Evolutionary conservation across 2,329 filamentous ascomycete genomes (phyloP), one percentile per base, ranked within the genome.

Genomic region (Cladosporium austrohemisphaericum): DNA sequence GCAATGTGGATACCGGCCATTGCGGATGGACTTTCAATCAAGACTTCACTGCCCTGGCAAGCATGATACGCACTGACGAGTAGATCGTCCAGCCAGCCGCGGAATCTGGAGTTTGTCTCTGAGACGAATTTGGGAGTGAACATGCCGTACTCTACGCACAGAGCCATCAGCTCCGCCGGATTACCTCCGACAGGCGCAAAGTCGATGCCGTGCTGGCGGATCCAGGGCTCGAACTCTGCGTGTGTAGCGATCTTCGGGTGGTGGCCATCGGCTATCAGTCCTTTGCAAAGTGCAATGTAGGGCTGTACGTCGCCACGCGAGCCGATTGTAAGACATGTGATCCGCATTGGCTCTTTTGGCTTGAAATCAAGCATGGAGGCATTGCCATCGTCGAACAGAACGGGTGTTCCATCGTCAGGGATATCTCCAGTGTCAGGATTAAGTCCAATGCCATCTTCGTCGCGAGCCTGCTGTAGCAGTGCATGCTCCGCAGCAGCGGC

Each of bases 1-100:
- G 93, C 93, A 57, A 98, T 95, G 67, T 98, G 93, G 47, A 98
- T 95, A 20, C 93, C 93, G 0, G 86, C 90, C 93, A 98, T 98
- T 11, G 93, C 90, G 50, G 88, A 95, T 0, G 93, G 93, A 38
- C 88, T 95, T 67, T 98, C 93, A 53, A 98, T 95, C 31, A 98
- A 75, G 25, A 98, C 73, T 65, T 98, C 92, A 1, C 86, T 86
- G 19, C 84, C 86, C 67, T 95, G 82, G 61, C 92, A 97, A 1
- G 89, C 89, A 35, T 72, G 69, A 83, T 86, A 97, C 0, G 90
- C 84, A 13, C 89, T 91, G 13, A 77, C 78, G 28, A 96, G 80
- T 18, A 98, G 78, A 35, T 89, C 86, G 59, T 97, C 91, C 14
- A 98, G 83, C 91, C 93, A 98, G n/a, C 83, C 85, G 47, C 93